Evolutionary conservation across 106 monocot species (phyloP), one percentile per base, ranked within the genome.

Genomic region (Phalaenopsis aphrodite): DNA sequence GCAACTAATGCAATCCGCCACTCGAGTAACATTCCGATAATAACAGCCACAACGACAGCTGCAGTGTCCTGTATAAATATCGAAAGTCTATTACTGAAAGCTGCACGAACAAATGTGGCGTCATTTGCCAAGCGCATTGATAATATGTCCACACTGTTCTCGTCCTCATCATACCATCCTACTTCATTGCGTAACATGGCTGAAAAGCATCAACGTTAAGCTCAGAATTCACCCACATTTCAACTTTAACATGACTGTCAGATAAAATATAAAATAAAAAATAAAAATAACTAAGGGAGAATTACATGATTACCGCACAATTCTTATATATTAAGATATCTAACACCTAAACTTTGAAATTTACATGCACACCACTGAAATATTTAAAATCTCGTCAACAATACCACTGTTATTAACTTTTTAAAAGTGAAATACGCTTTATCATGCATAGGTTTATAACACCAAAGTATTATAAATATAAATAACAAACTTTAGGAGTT

Each of bases 161-260:
- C 99, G 77, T 95, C 99, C 83, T 99, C 93, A 47, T 99, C 99
- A 84, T 95, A 99, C 99, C 99, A 99, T 30, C 95, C 99, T 81
- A 93, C 95, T 87, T 99, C 99, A 91, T 99, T 99, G 14, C 89
- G 87, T 58, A 99, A 68, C 83, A 99, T 99, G 69, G 99, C 99
- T 94, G 89, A 8, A 84, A 82, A 45, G 49, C 49, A 76, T 30
- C 23, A 76, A 48, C 5, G 45, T 19, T 19, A 5, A 76, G 24
- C 5, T 76, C 2, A 76, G 21, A 76, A 23, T 76, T 21, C 8
- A 76, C 21, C 24, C 76, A 12, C 38, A 42, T 12, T 43, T 52
- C 30, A 76, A 52, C 14, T 76, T 76, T 12, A 76, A 49, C 19
- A 76, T 76, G 76, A 75, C 38, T 43, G 74, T 36, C 30, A 76